Conservation (phyloP, 352 stramenopile species). For the Globisporangium emineosum region DNA sequence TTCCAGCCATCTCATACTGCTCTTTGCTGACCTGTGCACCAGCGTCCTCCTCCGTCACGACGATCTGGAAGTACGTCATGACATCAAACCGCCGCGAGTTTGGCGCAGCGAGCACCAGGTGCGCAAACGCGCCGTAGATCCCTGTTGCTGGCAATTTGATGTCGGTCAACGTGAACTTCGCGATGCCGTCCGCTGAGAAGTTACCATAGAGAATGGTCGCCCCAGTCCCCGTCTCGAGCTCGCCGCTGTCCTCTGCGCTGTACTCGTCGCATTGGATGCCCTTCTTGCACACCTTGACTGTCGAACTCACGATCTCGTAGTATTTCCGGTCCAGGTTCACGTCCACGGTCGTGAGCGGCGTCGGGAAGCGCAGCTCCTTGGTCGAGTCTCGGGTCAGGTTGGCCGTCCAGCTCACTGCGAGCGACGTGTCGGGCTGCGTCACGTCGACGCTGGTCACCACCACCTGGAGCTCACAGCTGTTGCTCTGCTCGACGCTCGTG, state of each 20-base stretch:
- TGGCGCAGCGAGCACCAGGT: constrained; percentile 38
- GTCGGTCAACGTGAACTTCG: constrained; percentile 29
- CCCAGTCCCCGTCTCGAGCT: not conserved
- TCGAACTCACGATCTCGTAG: constrained; percentile 48
- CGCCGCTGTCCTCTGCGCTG: constrained; percentile 11
- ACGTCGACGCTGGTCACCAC: constrained; percentile 26
- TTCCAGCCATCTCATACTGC: constrained; percentile 24
- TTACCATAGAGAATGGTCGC: constrained; percentile 21
- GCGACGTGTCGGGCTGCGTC: constrained; percentile 18
- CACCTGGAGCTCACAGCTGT: constrained; percentile 49
- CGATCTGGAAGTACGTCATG: constrained; percentile 48
- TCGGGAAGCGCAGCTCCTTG: constrained; percentile 43
- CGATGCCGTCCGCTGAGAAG: constrained; percentile 28
- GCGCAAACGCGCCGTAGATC: constrained; percentile 37
- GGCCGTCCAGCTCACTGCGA: constrained; percentile 36
- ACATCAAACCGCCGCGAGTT: constrained; percentile 44
- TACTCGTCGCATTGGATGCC: constrained; percentile 44
- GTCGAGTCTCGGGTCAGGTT: constrained; percentile 30
- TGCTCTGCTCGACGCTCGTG: constrained; percentile 27
- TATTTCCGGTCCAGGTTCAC: constrained; percentile 23
- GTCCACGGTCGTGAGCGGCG: constrained; percentile 29
- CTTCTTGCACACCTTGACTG: constrained; percentile 42
- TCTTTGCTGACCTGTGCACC: constrained; percentile 20
- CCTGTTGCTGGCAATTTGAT: constrained; percentile 31
- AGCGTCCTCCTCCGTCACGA: constrained; percentile 31